Percentiles rank a stretch among this genome's conserved stretches.
Evolutionary conservation across 2,329 filamentous ascomycete genomes (phyloP).

Genomic region (Diaporthe citri): DNA sequence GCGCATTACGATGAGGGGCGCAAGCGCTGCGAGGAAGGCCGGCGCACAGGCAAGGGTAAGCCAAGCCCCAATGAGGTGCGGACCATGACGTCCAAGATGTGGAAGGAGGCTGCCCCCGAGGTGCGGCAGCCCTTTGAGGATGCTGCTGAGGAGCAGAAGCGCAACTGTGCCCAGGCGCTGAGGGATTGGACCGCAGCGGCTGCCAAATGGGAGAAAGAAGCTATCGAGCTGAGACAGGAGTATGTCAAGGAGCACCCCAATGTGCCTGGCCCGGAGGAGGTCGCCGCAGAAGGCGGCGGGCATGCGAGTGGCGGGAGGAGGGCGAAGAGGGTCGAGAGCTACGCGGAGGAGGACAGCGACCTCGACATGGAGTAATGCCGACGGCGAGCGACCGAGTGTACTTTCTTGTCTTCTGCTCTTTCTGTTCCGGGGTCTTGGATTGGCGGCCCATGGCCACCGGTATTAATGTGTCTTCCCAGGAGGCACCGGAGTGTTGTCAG

Average conservation of each 20-base stretch:
- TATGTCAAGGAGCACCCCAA: constrained; percentile 68
- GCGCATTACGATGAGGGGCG: constrained; percentile 76
- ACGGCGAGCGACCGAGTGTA: background rate
- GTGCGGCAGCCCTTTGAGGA: constrained; percentile 83
- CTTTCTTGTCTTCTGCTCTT: constrained; percentile 15
- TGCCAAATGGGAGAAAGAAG: constrained; percentile 79
- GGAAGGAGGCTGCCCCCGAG: constrained; percentile 81
- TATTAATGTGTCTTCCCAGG: background rate
- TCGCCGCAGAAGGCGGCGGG: constrained; percentile 20
- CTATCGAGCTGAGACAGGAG: constrained; percentile 63
- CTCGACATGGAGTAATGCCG: constrained; percentile 45
- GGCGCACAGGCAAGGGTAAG: constrained; percentile 73
- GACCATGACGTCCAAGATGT: constrained; percentile 88
- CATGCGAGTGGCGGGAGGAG: constrained; percentile 36
- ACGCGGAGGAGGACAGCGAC: constrained; percentile 54
- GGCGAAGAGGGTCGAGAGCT: constrained; percentile 51
- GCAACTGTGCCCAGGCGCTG: constrained; percentile 69
- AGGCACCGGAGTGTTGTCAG: background rate
- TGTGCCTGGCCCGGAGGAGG: constrained; percentile 50
- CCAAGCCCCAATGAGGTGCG: constrained; percentile 85
- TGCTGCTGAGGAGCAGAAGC: constrained; percentile 78
- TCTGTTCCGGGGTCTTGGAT: background rate
- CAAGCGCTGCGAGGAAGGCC: constrained; percentile 73
- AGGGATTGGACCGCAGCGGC: constrained; percentile 72
- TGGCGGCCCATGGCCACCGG: background rate